Evolutionary conservation across 1,139 yeast genomes (phyloP).

Genomic region (Saccharomyces hybrid): DNA sequence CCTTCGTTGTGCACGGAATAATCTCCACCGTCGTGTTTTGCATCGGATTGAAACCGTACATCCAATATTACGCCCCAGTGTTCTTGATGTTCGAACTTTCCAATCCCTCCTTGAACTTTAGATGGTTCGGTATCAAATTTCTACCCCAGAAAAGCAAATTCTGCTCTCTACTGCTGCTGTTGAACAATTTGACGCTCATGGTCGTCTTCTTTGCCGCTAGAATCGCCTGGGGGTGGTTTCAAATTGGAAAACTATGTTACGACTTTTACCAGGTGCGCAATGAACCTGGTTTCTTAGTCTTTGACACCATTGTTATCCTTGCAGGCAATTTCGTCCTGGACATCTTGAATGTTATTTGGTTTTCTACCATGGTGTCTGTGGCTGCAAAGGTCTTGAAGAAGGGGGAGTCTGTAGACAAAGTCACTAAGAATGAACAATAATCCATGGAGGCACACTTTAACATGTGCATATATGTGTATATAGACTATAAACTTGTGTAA

Average conservation of each 20-base stretch:
- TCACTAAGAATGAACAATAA: background rate
- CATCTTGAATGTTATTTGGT: conserved; percentile 67
- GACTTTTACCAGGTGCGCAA: conserved; percentile 43
- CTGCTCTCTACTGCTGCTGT: conserved; percentile 43
- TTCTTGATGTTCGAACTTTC: conserved; percentile 84
- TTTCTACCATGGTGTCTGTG: conserved; percentile 71
- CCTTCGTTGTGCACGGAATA: conserved; percentile 79
- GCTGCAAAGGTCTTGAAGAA: conserved; percentile 41
- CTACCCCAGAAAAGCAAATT: conserved; percentile 39
- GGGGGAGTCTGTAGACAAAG: background rate
- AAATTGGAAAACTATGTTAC: conserved; percentile 45
- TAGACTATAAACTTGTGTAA: background rate
- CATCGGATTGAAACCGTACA: conserved; percentile 62
- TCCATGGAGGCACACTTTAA: background rate
- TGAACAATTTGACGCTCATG: conserved; percentile 68
- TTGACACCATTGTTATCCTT: conserved; percentile 46
- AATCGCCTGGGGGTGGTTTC: conserved; percentile 84
- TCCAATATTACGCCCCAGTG: conserved; percentile 75
- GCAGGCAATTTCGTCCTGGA: conserved; percentile 60
- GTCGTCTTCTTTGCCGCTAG: conserved; percentile 68
- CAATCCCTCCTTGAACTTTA: conserved; percentile 85
- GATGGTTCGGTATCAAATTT: conserved; percentile 81
- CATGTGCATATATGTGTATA: background rate
- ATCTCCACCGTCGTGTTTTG: conserved; percentile 72
- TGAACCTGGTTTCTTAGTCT: conserved; percentile 39